A percentile compares a stretch with the other conserved stretches of the same genome.
Conservation (phyloP, 1,284 basidiomycete genomes). For the Baeospora myosura region DNA sequence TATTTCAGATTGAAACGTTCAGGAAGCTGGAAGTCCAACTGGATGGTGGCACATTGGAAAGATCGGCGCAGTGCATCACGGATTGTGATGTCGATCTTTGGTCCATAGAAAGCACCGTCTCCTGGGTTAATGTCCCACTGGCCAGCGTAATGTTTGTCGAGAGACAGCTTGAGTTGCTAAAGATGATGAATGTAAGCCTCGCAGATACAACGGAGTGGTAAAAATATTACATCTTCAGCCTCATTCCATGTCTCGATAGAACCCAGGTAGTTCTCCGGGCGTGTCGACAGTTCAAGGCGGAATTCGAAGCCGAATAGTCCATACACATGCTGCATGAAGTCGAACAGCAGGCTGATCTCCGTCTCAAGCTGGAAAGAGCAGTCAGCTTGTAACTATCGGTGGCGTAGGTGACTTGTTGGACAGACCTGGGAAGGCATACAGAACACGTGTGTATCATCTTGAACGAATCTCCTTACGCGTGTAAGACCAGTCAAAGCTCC, state of each 20-base stretch:
- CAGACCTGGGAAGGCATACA: constrained; percentile 87
- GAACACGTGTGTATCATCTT: constrained; percentile 97
- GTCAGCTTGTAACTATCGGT: not conserved
- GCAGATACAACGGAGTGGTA: not conserved
- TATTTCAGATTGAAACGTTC: constrained; percentile 95
- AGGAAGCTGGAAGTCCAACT: constrained; percentile 99
- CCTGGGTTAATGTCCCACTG: constrained; percentile 94
- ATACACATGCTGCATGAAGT: constrained; percentile 93
- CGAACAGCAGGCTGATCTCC: constrained; percentile 84
- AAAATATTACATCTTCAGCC: constrained; percentile 65
- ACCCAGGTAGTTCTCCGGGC: constrained; percentile 93
- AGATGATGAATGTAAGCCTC: constrained; percentile 9
- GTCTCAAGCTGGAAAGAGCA: constrained; percentile 61
- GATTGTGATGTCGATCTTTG: constrained; percentile 98
- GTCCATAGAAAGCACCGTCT: constrained; percentile 96
- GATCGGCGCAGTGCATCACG: constrained; percentile 87
- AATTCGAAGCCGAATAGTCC: constrained; percentile 98
- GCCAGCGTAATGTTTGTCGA: constrained; percentile 85
- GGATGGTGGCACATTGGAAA: constrained; percentile 98
- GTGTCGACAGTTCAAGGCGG: constrained; percentile 90
- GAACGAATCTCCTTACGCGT: constrained; percentile 90
- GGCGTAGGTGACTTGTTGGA: constrained; percentile 3
- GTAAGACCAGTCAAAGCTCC: constrained; percentile 93
- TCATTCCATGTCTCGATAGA: constrained; percentile 84
- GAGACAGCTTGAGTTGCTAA: constrained; percentile 78